Evolutionary conservation across 2,329 filamentous ascomycete species (phyloP).

Genomic region (Boeremia exigua): DNA sequence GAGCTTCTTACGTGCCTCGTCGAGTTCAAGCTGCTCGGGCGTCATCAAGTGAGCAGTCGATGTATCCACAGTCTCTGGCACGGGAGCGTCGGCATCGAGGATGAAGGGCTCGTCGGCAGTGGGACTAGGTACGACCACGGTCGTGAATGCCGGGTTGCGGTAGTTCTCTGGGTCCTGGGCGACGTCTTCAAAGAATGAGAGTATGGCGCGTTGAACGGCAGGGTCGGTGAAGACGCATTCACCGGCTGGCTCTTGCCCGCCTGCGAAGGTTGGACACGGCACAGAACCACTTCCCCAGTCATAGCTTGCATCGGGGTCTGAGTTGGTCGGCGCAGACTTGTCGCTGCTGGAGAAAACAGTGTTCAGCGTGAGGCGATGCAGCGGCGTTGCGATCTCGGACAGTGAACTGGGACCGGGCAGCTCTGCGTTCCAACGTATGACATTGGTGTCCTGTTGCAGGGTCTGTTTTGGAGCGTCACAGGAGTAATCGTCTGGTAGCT

Average conservation of each 20-base stretch:
- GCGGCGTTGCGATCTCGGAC: slow-evolving; percentile 11
- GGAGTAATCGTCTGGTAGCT: slow-evolving; percentile 30
- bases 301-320: neutral
- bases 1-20: slow-evolving; percentile 16
- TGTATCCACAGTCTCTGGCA: neutral
- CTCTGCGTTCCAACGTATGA: slow-evolving; percentile 25
- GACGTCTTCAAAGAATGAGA: slow-evolving; percentile 68
- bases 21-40: slow-evolving; percentile 28
- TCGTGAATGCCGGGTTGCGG: slow-evolving; percentile 36
- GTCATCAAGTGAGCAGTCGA: slow-evolving; percentile 19
- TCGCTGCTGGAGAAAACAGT: neutral
- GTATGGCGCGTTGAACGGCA: slow-evolving; percentile 58
- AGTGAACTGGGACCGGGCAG: neutral
- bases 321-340: neutral
- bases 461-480: neutral
- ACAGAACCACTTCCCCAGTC: slow-evolving; percentile 21
- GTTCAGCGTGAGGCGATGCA: slow-evolving; percentile 16
- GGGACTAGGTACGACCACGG: slow-evolving; percentile 19
- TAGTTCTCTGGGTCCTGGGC: slow-evolving; percentile 52
- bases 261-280: slow-evolving; percentile 64
- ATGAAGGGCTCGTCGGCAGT: slow-evolving; percentile 24
- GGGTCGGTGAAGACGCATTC: slow-evolving; percentile 67
- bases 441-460: neutral
- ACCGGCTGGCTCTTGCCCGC: slow-evolving; percentile 63
- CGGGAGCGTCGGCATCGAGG: slow-evolving; percentile 16